Evolutionary conservation across 2,329 filamentous ascomycete species (phyloP).

Genomic region (Alternaria infectoria): DNA sequence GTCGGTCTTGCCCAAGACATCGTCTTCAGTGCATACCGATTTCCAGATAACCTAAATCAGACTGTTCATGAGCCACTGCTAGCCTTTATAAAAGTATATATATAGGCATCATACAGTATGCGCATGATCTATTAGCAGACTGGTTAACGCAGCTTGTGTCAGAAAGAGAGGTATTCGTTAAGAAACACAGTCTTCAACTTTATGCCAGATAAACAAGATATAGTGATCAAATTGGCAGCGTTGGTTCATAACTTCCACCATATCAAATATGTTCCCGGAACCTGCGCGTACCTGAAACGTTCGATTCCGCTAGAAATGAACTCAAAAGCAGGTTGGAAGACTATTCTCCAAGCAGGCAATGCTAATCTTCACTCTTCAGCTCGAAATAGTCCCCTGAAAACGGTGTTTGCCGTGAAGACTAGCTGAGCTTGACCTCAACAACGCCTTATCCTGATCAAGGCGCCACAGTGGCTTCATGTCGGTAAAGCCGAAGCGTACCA

Average conservation of each 20-base stretch:
- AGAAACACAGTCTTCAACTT: not conserved
- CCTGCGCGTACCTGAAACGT: not conserved
- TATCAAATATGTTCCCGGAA: not conserved
- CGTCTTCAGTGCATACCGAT: not conserved
- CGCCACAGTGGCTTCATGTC: not conserved
- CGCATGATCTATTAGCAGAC: not conserved
- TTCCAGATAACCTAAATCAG: not conserved
- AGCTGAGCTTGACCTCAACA: not conserved
- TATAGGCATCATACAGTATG: not conserved
- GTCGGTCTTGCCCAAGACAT: not conserved
- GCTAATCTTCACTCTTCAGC: not conserved
- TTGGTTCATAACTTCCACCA: not conserved
- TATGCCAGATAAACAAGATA: not conserved
- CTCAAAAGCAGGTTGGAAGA: not conserved
- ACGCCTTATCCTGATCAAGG: not conserved
- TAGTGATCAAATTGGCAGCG: not conserved
- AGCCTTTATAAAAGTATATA: not conserved
- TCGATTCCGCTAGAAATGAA: not conserved
- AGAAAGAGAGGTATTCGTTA: not conserved
- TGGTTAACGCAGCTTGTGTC: not conserved
- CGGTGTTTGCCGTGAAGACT: not conserved
- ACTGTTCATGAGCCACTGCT: not conserved
- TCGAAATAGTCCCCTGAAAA: not conserved
- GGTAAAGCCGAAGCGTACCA: not conserved
- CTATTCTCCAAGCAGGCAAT: not conserved